phyloP scores from a whole-genome alignment of 495 filamentous ascomycete species.

The Neurospora hispaniola region DNA sequence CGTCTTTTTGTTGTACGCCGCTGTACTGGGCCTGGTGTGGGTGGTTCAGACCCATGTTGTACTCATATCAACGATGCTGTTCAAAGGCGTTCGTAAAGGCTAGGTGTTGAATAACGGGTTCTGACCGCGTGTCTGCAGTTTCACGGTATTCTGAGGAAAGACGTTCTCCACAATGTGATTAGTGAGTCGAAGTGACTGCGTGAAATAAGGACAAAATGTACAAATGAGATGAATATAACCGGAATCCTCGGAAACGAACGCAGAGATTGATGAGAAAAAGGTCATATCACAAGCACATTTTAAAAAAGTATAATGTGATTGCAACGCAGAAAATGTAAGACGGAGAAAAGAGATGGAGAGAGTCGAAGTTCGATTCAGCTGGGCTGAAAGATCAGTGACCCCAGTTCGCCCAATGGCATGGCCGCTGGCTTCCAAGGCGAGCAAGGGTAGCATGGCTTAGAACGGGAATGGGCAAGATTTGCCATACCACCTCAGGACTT shows the following conservation, averaged over 20 bases:
- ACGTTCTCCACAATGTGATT: background rate
- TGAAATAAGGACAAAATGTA: too few species aligned
- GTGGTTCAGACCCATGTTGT: background rate
- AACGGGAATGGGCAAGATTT: background rate
- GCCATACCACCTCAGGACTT: background rate
- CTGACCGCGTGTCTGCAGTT: background rate
- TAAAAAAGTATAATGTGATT: background rate
- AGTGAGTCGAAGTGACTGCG: background rate
- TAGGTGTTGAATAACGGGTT: background rate
- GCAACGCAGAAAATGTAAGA: background rate
- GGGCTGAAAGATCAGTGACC: background rate
- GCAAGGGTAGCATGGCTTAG: background rate
- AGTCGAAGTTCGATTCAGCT: constrained; percentile 4
- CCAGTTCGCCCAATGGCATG: constrained; percentile 4
- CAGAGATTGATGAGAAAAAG: background rate
- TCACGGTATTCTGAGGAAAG: background rate
- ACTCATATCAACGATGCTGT: background rate
- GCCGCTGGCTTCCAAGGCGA: background rate
- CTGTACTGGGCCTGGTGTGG: background rate
- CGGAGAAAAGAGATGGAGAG: background rate
- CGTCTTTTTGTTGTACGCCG: background rate
- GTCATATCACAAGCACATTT: background rate
- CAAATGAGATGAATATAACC: background rate
- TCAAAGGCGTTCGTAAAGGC: background rate
- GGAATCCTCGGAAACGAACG: background rate